These are phyloP conservation scores for Cystofilobasidium capitatum DNA, from an alignment of 768 basidiomycete genomes.

Conservation along the genomic window DNA sequence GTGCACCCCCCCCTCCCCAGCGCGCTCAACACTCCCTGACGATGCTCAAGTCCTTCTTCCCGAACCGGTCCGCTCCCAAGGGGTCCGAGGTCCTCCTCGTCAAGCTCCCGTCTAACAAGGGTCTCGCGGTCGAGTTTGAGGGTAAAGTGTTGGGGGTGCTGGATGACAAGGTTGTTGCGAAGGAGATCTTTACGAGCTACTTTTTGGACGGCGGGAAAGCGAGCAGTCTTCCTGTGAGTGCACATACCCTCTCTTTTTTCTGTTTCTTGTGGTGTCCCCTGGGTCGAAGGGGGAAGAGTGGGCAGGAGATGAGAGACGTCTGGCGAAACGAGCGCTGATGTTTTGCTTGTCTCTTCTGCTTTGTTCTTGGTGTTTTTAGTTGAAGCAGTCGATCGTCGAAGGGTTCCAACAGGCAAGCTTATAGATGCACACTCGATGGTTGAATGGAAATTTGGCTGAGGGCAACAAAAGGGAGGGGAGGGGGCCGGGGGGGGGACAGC, in stretches of 20 bases:
- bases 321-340: background rate
- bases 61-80: slow-evolving; percentile 47
- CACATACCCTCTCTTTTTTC: too few relatives aligned
- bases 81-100: slow-evolving; percentile 46
- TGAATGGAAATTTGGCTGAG: too few relatives aligned
- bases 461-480: too few relatives aligned
- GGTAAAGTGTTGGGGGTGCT: slow-evolving; percentile 58
- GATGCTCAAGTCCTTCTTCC: slow-evolving; percentile 53
- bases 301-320: background rate
- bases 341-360: background rate
- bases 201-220: slow-evolving; percentile 33
- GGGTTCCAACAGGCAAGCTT: too few relatives aligned
- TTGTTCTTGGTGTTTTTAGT: background rate
- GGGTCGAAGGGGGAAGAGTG: background rate
- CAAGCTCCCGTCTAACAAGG: slow-evolving; percentile 44
- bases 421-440: too few relatives aligned
- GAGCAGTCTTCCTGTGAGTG: slow-evolving; percentile 17
- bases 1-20: slow-evolving; percentile 57
- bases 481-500: too few relatives aligned
- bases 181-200: slow-evolving; percentile 40
- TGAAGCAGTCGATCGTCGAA: background rate
- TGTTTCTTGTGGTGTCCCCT: background rate
- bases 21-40: slow-evolving; percentile 54
- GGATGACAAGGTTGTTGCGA: slow-evolving; percentile 64
- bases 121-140: slow-evolving; percentile 37